Conservation (phyloP, 345 rosid species). For the Salix arbutifolia region DNA sequence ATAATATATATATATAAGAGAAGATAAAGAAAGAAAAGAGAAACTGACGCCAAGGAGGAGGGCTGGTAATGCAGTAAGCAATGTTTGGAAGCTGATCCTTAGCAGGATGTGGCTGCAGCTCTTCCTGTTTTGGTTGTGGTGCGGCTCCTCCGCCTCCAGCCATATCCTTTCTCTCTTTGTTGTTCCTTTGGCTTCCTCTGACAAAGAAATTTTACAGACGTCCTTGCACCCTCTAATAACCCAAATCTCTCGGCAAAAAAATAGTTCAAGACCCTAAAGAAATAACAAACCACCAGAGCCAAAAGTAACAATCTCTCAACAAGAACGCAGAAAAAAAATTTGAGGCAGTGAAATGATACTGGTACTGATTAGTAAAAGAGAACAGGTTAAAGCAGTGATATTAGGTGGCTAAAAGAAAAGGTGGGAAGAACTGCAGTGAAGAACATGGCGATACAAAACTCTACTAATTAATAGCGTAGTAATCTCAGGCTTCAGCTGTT, state of each 20-base stretch:
- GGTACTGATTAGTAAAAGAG: neutral
- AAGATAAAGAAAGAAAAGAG: neutral
- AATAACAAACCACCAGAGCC: conserved; percentile 2
- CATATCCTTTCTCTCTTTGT: conserved; percentile 26
- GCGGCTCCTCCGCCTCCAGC: conserved; percentile 62
- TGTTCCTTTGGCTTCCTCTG: neutral
- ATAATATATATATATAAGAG: neutral
- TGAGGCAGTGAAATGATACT: neutral
- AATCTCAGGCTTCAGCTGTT: too few relatives aligned
- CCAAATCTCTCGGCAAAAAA: conserved; percentile 7
- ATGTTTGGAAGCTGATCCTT: conserved; percentile 80
- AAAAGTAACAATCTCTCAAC: conserved; percentile 18
- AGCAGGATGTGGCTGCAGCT: conserved; percentile 82
- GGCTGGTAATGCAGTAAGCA: conserved; percentile 87
- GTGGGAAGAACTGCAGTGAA: conserved; percentile 13
- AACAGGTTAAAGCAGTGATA: neutral
- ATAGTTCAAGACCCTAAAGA: conserved; percentile 16
- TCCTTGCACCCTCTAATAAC: conserved; percentile 5
- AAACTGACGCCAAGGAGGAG: conserved; percentile 98
- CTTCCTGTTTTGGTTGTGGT: conserved; percentile 80
- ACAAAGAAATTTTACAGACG: conserved; percentile 1
- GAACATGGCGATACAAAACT: conserved; percentile 1
- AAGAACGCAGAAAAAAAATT: neutral
- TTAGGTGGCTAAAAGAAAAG: conserved; percentile 20
- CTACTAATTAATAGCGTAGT: neutral